phyloP scores from a whole-genome alignment of 208 protist genomes.

The Naegleria lovaniensis region DNA sequence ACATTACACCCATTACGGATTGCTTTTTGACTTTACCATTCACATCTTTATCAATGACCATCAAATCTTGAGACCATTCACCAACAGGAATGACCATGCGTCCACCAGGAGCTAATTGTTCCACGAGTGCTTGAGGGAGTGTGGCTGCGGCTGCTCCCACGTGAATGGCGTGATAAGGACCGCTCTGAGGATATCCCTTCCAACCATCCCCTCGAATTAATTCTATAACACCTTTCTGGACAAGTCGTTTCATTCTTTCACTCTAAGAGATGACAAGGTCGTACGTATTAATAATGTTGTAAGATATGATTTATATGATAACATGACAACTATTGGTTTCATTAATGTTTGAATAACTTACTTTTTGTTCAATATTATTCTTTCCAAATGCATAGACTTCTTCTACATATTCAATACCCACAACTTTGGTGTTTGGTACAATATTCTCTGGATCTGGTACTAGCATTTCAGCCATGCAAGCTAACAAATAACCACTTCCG shows the following conservation, averaged over 20 bases:
- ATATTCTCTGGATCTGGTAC: neutral
- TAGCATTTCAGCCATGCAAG: constrained; percentile 56
- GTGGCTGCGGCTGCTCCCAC: constrained; percentile 19
- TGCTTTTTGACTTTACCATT: constrained; percentile 47
- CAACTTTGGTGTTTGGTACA: constrained; percentile 42
- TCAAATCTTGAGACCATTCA: constrained; percentile 50
- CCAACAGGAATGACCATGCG: constrained; percentile 23
- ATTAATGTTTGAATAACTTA: too few species aligned
- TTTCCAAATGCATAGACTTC: constrained; percentile 51
- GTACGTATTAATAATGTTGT: too few species aligned
- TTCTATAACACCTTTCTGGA: constrained; percentile 44
- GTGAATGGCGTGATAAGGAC: constrained; percentile 24
- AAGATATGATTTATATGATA: too few species aligned
- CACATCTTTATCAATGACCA: constrained; percentile 57
- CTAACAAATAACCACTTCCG: constrained; percentile 77
- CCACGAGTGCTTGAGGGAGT: constrained; percentile 11
- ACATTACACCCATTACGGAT: constrained; percentile 43
- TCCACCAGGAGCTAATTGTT: constrained; percentile 14
- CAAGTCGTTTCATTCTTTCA: constrained; percentile 40
- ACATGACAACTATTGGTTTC: too few species aligned
- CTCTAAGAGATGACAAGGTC: too few species aligned
- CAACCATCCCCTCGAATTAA: constrained; percentile 64
- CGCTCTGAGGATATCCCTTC: constrained; percentile 7
- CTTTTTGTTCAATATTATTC: constrained; percentile 39
- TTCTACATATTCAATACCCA: constrained; percentile 68